phyloP scores from a whole-genome alignment of 352 stramenopile species.

The Phytophthora sojae region DNA sequence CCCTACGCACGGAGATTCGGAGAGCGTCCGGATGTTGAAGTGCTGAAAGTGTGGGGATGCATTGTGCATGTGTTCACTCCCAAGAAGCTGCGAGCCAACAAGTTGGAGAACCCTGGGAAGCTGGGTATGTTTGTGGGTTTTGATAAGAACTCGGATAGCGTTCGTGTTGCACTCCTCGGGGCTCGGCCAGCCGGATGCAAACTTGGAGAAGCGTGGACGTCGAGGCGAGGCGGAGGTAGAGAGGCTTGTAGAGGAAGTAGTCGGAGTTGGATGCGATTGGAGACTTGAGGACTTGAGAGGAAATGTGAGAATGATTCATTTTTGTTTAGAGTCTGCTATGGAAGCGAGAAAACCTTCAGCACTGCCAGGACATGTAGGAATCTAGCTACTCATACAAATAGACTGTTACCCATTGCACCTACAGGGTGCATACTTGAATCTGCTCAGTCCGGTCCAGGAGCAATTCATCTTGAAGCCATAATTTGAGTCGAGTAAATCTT shows the following conservation, averaged over 20 bases:
- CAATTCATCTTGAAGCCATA: no score
- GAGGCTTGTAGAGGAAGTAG: background rate
- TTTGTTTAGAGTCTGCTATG: no score
- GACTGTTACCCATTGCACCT: no score
- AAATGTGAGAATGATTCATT: no score
- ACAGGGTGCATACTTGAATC: no score
- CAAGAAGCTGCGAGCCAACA: slow-evolving; percentile 3
- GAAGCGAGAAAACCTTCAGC: no score
- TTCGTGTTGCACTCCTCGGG: background rate
- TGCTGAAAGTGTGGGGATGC: slow-evolving; percentile 10
- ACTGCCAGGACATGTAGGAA: no score
- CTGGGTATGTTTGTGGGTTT: slow-evolving; percentile 5
- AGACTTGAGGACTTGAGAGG: no score
- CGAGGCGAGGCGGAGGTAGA: background rate
- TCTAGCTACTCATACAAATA: no score
- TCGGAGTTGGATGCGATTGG: background rate
- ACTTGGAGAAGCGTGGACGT: background rate
- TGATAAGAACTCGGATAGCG: slow-evolving; percentile 5
- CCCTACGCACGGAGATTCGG: slow-evolving; percentile 6
- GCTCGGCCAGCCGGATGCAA: background rate
- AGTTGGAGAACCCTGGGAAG: slow-evolving; percentile 22
- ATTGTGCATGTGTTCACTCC: slow-evolving; percentile 8
- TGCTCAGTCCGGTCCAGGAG: no score
- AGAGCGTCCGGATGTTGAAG: slow-evolving; percentile 2
- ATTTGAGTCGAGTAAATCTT: no score